A percentile compares a stretch with the other conserved stretches of the same genome.
These are phyloP conservation scores for Citrus hindsii DNA, from an alignment of 345 rosid genomes.

Conservation along the genomic window DNA sequence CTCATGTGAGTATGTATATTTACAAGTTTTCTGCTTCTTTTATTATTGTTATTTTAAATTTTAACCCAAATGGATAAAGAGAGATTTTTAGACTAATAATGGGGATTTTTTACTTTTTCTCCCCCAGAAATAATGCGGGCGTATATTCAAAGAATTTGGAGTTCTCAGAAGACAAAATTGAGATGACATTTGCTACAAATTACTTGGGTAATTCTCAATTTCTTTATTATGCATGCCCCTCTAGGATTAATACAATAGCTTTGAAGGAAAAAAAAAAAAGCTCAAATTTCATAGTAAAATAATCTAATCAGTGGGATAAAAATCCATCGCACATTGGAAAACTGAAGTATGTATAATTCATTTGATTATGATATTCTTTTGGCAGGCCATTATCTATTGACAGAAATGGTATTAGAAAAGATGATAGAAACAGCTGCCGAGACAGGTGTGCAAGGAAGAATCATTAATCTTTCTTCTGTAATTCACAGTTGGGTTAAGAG, in stretches of 20 bases:
- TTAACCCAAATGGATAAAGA: background rate
- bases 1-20: conserved; percentile 56
- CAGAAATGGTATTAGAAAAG: conserved; percentile 71
- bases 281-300: too few species aligned
- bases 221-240: background rate
- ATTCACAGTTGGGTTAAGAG: conserved; percentile 84
- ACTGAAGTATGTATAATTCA: background rate
- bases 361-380: background rate
- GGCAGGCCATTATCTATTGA: conserved; percentile 86
- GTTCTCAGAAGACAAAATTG: conserved; percentile 91
- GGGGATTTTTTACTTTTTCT: background rate
- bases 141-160: conserved; percentile 73
- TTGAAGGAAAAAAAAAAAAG: too few species aligned
- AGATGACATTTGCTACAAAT: conserved; percentile 92
- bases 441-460: conserved; percentile 76
- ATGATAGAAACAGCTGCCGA: conserved; percentile 76
- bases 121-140: conserved; percentile 90
- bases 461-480: conserved; percentile 87
- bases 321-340: too few species aligned
- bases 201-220: conserved; percentile 57
- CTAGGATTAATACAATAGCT: too few species aligned
- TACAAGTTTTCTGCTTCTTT: background rate
- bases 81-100: background rate
- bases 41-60: background rate
- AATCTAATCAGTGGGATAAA: too few species aligned